phyloP scores from a whole-genome alignment of 768 basidiomycete species.

The Boletus coccyginus region DNA sequence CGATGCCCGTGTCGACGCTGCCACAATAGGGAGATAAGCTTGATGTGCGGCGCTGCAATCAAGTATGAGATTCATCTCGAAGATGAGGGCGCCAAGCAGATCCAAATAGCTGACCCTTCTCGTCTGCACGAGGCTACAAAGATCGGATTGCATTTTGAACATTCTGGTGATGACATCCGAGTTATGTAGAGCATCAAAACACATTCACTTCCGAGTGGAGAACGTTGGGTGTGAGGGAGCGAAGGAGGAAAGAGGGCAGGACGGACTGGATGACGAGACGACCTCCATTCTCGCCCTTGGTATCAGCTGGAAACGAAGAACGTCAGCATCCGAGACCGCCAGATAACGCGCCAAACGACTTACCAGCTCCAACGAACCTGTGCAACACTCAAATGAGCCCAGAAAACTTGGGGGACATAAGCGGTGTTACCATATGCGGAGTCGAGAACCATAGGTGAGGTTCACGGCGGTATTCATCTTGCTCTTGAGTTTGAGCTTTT shows the following conservation, averaged over 20 bases:
- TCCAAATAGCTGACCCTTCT: conserved; percentile 61
- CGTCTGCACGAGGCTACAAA: conserved; percentile 89
- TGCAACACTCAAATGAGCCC: too few relatives aligned
- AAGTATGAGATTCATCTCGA: background rate
- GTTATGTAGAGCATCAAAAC: too few relatives aligned
- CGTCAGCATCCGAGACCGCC: too few relatives aligned
- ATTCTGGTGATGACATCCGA: too few relatives aligned
- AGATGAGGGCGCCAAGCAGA: background rate
- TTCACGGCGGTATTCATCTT: conserved; percentile 29
- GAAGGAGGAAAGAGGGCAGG: too few relatives aligned
- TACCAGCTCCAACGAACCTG: too few relatives aligned
- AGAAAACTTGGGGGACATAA: conserved; percentile 31
- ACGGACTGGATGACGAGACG: too few relatives aligned
- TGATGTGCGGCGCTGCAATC: conserved; percentile 69
- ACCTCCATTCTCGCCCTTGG: too few relatives aligned
- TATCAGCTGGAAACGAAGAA: too few relatives aligned
- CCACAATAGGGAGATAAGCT: conserved; percentile 92
- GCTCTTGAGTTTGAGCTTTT: conserved; percentile 28
- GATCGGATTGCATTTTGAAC: conserved; percentile 37
- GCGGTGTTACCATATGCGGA: conserved; percentile 35
- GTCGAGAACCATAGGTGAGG: conserved; percentile 39
- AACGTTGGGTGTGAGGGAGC: too few relatives aligned
- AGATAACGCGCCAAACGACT: too few relatives aligned
- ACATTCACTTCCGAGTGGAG: too few relatives aligned
- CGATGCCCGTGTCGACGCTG: conserved; percentile 80